phyloP scores from a whole-genome alignment of 2,329 filamentous ascomycete species.

The Fusarium napiforme region DNA sequence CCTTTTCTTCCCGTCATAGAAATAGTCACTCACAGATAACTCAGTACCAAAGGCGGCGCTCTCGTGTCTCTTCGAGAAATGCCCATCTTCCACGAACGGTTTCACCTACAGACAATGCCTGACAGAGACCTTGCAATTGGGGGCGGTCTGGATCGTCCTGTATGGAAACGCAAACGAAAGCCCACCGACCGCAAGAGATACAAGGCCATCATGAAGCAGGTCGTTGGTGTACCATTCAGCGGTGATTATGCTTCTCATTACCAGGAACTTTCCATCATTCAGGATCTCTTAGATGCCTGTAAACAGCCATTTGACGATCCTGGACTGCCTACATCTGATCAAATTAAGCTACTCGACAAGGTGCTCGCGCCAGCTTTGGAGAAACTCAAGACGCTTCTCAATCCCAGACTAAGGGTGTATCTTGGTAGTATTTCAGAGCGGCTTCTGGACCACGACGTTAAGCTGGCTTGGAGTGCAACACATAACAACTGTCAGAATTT shows the following conservation, averaged over 20 bases:
- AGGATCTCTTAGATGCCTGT: constrained; percentile 42
- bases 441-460: constrained; percentile 43
- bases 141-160: constrained; percentile 18
- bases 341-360: constrained; percentile 19
- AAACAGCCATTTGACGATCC: constrained; percentile 38
- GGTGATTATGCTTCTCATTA: constrained; percentile 40
- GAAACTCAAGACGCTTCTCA: constrained; percentile 42
- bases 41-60: constrained; percentile 42
- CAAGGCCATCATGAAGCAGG: constrained; percentile 55
- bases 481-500: constrained; percentile 54
- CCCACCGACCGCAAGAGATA: constrained; percentile 44
- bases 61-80: constrained; percentile 43
- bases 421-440: constrained; percentile 45
- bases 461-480: constrained; percentile 47
- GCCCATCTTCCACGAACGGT: constrained; percentile 31
- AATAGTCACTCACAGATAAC: neutral
- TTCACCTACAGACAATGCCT: constrained; percentile 36
- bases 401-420: constrained; percentile 43
- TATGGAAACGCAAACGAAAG: constrained; percentile 27
- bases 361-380: constrained; percentile 24
- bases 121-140: constrained; percentile 28
- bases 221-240: constrained; percentile 52
- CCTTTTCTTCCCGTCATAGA: neutral
- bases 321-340: constrained; percentile 16
- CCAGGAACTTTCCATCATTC: constrained; percentile 45